A percentile compares a stretch with the other conserved stretches of the same genome.
These are phyloP conservation scores for Penicillium ucsense DNA, from an alignment of 495 filamentous ascomycete species.

Conservation along the genomic window DNA sequence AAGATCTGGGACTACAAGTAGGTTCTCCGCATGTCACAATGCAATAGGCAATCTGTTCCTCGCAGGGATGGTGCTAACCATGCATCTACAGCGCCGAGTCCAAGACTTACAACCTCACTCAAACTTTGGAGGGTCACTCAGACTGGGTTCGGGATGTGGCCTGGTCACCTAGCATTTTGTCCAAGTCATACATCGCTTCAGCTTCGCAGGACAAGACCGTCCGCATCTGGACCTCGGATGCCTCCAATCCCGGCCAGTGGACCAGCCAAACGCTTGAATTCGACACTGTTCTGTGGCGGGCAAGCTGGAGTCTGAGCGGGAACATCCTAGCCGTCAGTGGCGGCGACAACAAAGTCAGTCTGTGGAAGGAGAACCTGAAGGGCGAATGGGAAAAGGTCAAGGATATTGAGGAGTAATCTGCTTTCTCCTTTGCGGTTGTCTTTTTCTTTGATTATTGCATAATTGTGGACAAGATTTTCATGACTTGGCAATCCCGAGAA, in stretches of 20 bases:
- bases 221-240: constrained; percentile 84
- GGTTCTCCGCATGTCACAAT: constrained; percentile 1
- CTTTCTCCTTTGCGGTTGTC: too few relatives aligned
- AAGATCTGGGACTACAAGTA: constrained; percentile 77
- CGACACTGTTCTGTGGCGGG: constrained; percentile 84
- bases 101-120: constrained; percentile 42
- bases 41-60: not conserved
- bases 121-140: constrained; percentile 65
- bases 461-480: constrained; percentile 6
- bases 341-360: constrained; percentile 90
- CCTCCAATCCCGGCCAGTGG: constrained; percentile 59
- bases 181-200: constrained; percentile 90
- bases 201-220: constrained; percentile 96
- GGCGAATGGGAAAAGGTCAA: constrained; percentile 90
- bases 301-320: constrained; percentile 95
- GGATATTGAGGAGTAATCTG: constrained; percentile 76
- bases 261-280: constrained; percentile 73
- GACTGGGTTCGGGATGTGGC: constrained; percentile 99
- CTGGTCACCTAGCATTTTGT: constrained; percentile 87
- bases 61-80: constrained; percentile 3
- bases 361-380: constrained; percentile 51
- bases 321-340: constrained; percentile 91
- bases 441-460: constrained; percentile 11
- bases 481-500: constrained; percentile 2
- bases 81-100: constrained; percentile 34